Evolutionary conservation across 1,284 basidiomycete species (phyloP).

Genomic region (Melampsora medusae): DNA sequence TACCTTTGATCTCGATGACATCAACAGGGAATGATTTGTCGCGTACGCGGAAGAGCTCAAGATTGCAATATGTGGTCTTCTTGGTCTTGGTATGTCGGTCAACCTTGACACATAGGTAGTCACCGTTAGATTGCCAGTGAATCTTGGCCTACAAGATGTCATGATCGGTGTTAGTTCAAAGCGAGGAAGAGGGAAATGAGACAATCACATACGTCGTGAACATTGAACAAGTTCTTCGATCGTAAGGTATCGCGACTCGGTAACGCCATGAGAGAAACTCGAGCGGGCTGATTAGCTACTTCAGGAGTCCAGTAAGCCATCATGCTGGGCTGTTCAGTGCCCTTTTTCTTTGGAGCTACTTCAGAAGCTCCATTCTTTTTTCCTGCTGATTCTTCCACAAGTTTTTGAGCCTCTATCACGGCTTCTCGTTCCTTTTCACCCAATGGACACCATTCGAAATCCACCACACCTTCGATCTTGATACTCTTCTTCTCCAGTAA

Average conservation of each 20-base stretch:
- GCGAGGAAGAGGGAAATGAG: slow-evolving; percentile 5
- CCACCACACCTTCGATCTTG: slow-evolving; percentile 95
- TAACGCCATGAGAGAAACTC: slow-evolving; percentile 87
- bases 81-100: slow-evolving; percentile 99
- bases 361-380: slow-evolving; percentile 34
- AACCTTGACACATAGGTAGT: slow-evolving; percentile 98
- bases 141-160: slow-evolving; percentile 75
- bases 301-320: slow-evolving; percentile 98
- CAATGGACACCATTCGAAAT: slow-evolving; percentile 98
- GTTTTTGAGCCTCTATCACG: slow-evolving; percentile 63
- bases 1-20: slow-evolving; percentile 93
- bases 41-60: slow-evolving; percentile 94
- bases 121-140: slow-evolving; percentile 98
- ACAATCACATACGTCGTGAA: slow-evolving; percentile 73
- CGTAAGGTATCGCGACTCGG: slow-evolving; percentile 80
- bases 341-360: slow-evolving; percentile 49
- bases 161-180: not conserved
- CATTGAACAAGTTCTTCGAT: slow-evolving; percentile 97
- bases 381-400: slow-evolving; percentile 47
- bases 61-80: slow-evolving; percentile 97
- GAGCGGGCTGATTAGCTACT: slow-evolving; percentile 88
- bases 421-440: slow-evolving; percentile 78
- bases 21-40: slow-evolving; percentile 99
- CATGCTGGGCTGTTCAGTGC: slow-evolving; percentile 63
- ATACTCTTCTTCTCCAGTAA: slow-evolving; percentile 94